A percentile compares a stretch with the other conserved stretches of the same genome.
Conservation (phyloP, 139 green algal species). For the Haematococcus lacustris region DNA sequence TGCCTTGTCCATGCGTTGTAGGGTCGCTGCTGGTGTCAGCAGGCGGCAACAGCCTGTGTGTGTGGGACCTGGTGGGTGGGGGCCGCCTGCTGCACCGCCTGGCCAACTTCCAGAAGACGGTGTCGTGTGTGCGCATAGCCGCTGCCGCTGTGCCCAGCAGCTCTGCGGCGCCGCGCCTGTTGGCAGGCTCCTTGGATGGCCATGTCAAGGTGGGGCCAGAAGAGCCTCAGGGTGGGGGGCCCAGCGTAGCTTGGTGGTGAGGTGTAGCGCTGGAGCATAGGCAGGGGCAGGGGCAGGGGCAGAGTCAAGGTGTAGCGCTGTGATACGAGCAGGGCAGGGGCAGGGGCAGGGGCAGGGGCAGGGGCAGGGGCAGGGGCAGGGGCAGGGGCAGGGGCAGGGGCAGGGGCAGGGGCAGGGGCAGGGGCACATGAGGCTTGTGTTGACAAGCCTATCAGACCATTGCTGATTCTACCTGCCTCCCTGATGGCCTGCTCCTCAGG, state of each 20-base stretch:
- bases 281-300: background rate
- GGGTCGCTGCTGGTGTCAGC: slow-evolving; percentile 65
- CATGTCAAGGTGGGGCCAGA: slow-evolving; percentile 78
- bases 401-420: too few relatives aligned
- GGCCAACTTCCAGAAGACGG: slow-evolving; percentile 90
- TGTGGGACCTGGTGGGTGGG: slow-evolving; percentile 78
- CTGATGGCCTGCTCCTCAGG: slow-evolving; percentile 25
- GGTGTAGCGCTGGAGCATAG: slow-evolving; percentile 1
- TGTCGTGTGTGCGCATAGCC: slow-evolving; percentile 65
- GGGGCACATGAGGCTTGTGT: too few relatives aligned
- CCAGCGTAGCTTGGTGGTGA: too few relatives aligned
- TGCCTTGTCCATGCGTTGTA: too few relatives aligned
- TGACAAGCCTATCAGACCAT: background rate
- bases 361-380: too few relatives aligned
- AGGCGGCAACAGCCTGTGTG: slow-evolving; percentile 76
- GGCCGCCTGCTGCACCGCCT: slow-evolving; percentile 66
- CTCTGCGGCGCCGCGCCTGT: slow-evolving; percentile 60
- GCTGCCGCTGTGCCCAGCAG: slow-evolving; percentile 42
- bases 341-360: too few relatives aligned
- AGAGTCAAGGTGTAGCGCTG: background rate
- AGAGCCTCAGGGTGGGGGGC: too few relatives aligned
- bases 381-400: too few relatives aligned
- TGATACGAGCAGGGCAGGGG: background rate
- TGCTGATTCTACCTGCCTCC: background rate
- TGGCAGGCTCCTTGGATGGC: slow-evolving; percentile 85